Evolutionary conservation across 2,329 filamentous ascomycete genomes (phyloP), one percentile per base, ranked within the genome.

Genomic region (Lachnellula subtilissima): DNA sequence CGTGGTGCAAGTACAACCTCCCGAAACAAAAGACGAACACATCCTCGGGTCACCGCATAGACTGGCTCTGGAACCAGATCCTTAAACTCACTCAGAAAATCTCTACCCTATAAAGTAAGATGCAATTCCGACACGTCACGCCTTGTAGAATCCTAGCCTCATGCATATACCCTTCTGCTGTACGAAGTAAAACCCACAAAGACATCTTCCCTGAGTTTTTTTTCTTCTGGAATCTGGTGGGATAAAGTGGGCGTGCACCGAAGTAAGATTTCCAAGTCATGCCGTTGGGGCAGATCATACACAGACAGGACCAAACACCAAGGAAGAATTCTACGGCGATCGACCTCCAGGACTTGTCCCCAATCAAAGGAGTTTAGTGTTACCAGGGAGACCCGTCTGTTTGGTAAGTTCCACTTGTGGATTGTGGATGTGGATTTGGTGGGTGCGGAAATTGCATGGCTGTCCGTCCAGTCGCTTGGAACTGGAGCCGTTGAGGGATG

Each of bases 351-450:
- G 9, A 43, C 6, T 5, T 4, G 15, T 28, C 36, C 32, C 14
- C 15, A 43, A 28, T 28, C 15, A n/a, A n/a, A n/a, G 22, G 19
- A 15, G 15, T 15, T 28, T 14, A 22, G n/a, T 22, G 39, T 39
- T 25, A 32, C 47, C 48, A 46, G 51, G 45, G 15, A 47, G 45
- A 57, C 51, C 55, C 55, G 51, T 57, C 55, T 35, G 55, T 28
- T 51, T 48, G 50, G 54, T 45, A 28, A 12, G 23, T 48, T 17
- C 23, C 45, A 25, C 45, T 28, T 8, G 12, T 45, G 45, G 45
- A 14, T 32, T 23, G 23, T 22, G 39, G 8, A 28, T 25, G 23
- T 7, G 25, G 25, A 28, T 28, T 28, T 32, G 12, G 45, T 23
- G 39, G 19, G 32, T 40, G 50, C 46, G 50, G 54, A 56, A 39